Evolutionary conservation across 75 land plant species (phyloP).

Genomic region (Ceratopteris richardii): DNA sequence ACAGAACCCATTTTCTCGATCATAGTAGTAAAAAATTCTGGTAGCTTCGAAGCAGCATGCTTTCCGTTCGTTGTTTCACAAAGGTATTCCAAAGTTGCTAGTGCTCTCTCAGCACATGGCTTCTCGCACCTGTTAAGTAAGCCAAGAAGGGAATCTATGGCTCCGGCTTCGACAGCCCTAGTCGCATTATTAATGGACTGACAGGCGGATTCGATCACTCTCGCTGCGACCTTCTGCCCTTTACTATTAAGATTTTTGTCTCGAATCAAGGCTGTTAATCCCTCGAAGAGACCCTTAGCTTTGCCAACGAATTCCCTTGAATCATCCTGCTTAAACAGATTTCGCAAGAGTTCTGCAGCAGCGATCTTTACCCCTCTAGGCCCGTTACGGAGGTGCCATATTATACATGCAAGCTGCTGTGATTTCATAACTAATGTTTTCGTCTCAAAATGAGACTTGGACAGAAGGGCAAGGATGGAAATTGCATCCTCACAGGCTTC

Average conservation of each 20-base stretch:
- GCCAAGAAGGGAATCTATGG: constrained; percentile 10
- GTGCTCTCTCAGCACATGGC: constrained; percentile 12
- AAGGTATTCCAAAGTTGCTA: constrained; percentile 18
- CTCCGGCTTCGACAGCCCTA: constrained; percentile 11
- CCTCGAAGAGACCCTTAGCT: neutral
- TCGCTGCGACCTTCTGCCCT: neutral
- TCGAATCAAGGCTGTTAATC: neutral
- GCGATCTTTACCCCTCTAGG: neutral
- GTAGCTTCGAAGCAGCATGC: constrained; percentile 6
- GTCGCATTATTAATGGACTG: neutral
- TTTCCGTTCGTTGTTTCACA: constrained; percentile 22
- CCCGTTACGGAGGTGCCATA: constrained; percentile 15
- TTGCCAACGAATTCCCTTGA: constrained; percentile 1
- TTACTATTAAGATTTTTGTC: constrained; percentile 1
- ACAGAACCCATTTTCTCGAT: constrained; percentile 14
- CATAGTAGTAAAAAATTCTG: constrained; percentile 4
- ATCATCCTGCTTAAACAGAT: constrained; percentile 8
- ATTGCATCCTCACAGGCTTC: constrained; percentile 19
- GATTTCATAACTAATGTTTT: constrained; percentile 5
- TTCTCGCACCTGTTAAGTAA: neutral
- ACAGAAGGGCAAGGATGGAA: constrained; percentile 5
- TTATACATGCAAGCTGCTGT: constrained; percentile 4
- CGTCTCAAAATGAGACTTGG: neutral
- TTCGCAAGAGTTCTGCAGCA: constrained; percentile 14
- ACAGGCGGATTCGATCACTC: constrained; percentile 2